These are phyloP conservation scores for Astrephomene gubernaculifera DNA, from an alignment of 139 green algal genomes.

Conservation along the genomic window DNA sequence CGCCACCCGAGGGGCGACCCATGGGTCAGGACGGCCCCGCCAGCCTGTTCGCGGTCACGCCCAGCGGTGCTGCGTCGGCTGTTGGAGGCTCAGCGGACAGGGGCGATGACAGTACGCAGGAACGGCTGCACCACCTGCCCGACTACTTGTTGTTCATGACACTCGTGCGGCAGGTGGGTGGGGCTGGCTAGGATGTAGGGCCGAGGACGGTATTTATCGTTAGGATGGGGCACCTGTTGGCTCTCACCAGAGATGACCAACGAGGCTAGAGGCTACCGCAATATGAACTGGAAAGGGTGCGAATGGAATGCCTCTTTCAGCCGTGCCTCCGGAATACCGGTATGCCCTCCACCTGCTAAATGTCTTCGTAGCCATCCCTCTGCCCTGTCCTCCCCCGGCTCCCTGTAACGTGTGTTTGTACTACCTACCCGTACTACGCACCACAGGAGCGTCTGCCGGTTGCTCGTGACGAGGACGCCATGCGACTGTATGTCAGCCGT, in stretches of 20 bases:
- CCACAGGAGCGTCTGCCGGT: slow-evolving; percentile 48
- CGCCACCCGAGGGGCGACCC: slow-evolving; percentile 7
- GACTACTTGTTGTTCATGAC: slow-evolving; percentile 44
- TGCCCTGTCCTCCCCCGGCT: not conserved
- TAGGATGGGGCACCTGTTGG: no score
- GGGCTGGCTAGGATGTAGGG: no score
- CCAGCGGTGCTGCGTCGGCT: not conserved
- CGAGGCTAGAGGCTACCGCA: no score
- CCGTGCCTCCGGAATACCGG: no score
- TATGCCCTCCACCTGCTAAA: no score
- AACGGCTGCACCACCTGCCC: slow-evolving; percentile 10
- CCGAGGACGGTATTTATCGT: no score
- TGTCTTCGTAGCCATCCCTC: not conserved
- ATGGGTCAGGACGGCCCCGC: slow-evolving; percentile 20
- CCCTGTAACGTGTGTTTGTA: no score
- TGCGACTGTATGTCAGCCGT: slow-evolving; percentile 44
- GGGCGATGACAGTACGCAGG: not conserved
- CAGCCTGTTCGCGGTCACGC: not conserved
- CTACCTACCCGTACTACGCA: no score
- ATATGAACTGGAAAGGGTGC: no score
- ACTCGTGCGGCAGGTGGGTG: slow-evolving; percentile 15
- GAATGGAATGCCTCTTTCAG: no score
- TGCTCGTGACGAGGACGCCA: slow-evolving; percentile 49
- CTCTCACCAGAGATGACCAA: no score
- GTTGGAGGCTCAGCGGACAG: not conserved